These are phyloP conservation scores for Naumovozyma dairenensis DNA, from an alignment of 805 yeast species.

Conservation along the genomic window DNA sequence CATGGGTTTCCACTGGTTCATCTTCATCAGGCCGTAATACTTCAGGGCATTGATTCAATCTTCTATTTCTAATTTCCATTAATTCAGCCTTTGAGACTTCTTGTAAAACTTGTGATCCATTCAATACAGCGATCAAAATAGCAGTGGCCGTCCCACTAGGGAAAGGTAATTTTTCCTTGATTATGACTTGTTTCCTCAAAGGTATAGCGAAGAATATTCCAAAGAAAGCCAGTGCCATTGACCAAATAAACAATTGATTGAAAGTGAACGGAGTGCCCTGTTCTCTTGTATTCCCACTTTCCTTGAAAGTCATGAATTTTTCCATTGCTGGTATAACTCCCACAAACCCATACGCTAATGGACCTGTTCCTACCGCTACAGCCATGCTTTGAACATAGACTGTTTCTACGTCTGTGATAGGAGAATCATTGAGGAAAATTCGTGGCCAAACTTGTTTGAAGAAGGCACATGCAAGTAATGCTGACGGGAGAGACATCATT, in stretches of 20 bases:
- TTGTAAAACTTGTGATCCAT: slow-evolving; percentile 47
- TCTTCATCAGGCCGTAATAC: slow-evolving; percentile 13
- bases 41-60: slow-evolving; percentile 21
- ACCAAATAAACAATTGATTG: slow-evolving; percentile 65
- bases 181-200: slow-evolving; percentile 72
- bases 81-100: slow-evolving; percentile 25
- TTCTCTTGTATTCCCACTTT: slow-evolving; percentile 45
- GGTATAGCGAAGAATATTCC: slow-evolving; percentile 96
- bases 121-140: slow-evolving; percentile 78
- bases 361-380: slow-evolving; percentile 97
- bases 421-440: slow-evolving; percentile 27
- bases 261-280: slow-evolving; percentile 31
- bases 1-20: slow-evolving; percentile 3
- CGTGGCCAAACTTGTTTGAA: slow-evolving; percentile 47
- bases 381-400: slow-evolving; percentile 88
- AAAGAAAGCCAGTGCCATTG: slow-evolving; percentile 77
- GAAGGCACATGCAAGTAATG: slow-evolving; percentile 74
- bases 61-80: slow-evolving; percentile 28
- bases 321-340: slow-evolving; percentile 96
- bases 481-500: slow-evolving; percentile 96
- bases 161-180: slow-evolving; percentile 79
- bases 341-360: slow-evolving; percentile 86
- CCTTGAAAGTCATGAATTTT: slow-evolving; percentile 69
- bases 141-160: slow-evolving; percentile 98
- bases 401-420: slow-evolving; percentile 83